These are phyloP conservation scores for Rhodotorula sp. DNA, from an alignment of 1,284 basidiomycete species.

Conservation along the genomic window DNA sequence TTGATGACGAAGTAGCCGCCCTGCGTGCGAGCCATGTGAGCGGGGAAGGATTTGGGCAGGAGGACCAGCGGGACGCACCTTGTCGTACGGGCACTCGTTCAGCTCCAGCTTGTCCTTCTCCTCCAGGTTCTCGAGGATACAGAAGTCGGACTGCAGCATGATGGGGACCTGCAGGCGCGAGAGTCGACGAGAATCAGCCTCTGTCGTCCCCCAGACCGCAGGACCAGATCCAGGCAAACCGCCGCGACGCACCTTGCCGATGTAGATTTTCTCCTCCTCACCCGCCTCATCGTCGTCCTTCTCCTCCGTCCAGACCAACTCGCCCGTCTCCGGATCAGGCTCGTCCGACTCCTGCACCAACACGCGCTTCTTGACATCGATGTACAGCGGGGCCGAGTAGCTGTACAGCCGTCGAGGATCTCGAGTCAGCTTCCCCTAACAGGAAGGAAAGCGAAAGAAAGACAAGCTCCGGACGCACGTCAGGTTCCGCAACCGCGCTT, in stretches of 20 bases:
- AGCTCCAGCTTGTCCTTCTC: conserved; percentile 82
- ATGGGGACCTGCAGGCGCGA: conserved; percentile 59
- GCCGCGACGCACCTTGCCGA: conserved; percentile 71
- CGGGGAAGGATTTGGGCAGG: too few relatives aligned
- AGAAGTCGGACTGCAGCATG: conserved; percentile 95
- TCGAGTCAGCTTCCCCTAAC: not conserved
- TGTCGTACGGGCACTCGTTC: conserved; percentile 97
- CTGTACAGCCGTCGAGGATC: conserved; percentile 28
- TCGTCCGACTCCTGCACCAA: conserved; percentile 72
- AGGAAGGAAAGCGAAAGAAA: conserved; percentile 3
- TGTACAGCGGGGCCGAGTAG: conserved; percentile 93
- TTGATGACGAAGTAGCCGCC: conserved; percentile 99
- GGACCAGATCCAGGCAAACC: not conserved
- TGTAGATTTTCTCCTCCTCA: conserved; percentile 83
- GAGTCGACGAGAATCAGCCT: not conserved
- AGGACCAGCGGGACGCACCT: conserved; percentile 40
- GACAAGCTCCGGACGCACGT: conserved; percentile 53
- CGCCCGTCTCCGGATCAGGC: conserved; percentile 63
- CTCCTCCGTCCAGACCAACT: conserved; percentile 70
- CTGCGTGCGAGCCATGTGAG: conserved; percentile 46
- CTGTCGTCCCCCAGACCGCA: not conserved
- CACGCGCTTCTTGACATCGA: conserved; percentile 90
- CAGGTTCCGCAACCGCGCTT: conserved; percentile 88
- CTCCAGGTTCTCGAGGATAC: conserved; percentile 76
- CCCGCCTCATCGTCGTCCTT: conserved; percentile 63